Conservation (phyloP, 2,329 filamentous ascomycete species). For the Fusarium nematophilum region DNA sequence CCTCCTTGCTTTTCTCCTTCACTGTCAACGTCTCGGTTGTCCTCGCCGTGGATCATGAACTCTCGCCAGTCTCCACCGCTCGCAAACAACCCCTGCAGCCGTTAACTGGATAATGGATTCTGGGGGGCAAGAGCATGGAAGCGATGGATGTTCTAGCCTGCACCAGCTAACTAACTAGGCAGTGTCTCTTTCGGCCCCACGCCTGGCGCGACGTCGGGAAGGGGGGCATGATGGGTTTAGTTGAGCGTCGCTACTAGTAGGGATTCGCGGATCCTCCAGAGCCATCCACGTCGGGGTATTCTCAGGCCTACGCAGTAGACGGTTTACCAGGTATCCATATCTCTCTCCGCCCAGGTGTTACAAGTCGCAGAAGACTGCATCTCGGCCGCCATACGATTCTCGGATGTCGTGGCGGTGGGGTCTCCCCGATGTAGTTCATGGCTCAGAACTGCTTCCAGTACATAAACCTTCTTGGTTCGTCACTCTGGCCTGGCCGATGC, state of each 20-base stretch:
- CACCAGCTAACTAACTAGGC: neutral
- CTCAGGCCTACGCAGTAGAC: too few relatives aligned
- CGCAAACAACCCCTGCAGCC: neutral
- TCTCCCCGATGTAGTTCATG: neutral
- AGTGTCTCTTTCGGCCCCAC: slow-evolving; percentile 3
- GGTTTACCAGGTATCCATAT: too few relatives aligned
- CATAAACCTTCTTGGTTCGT: slow-evolving; percentile 16
- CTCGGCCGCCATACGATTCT: neutral
- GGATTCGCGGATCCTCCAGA: neutral
- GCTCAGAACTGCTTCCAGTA: slow-evolving; percentile 3
- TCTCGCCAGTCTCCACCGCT: neutral
- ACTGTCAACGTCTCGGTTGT: neutral
- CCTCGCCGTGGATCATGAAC: neutral
- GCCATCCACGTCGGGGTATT: neutral
- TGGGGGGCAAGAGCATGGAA: slow-evolving; percentile 2
- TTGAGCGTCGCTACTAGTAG: neutral
- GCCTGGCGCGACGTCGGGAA: slow-evolving; percentile 4
- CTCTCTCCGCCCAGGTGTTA: neutral
- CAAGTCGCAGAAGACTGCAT: neutral
- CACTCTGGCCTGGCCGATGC: neutral
- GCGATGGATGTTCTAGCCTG: slow-evolving; percentile 2
- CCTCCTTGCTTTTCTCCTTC: neutral
- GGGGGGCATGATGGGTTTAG: neutral
- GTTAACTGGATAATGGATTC: neutral
- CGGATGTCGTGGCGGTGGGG: neutral